Conservation (phyloP, 2,329 filamentous ascomycete species). For the Thelonectria olida region DNA sequence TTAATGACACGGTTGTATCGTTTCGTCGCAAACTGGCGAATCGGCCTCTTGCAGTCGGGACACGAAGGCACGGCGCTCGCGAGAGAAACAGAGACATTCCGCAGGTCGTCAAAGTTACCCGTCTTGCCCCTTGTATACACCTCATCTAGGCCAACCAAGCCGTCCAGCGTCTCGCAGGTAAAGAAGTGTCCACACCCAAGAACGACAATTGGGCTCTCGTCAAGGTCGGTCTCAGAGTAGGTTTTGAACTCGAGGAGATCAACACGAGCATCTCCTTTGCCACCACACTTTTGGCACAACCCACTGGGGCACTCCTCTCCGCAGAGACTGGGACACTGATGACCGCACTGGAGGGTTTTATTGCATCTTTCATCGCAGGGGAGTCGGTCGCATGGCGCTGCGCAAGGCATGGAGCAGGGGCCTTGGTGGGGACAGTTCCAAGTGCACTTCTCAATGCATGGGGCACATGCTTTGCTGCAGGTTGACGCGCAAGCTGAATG, state of each 20-base stretch:
- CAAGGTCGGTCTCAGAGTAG: slow-evolving; percentile 65
- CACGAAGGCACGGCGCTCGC: slow-evolving; percentile 57
- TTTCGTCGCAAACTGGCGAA: slow-evolving; percentile 59
- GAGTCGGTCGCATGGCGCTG: slow-evolving; percentile 70
- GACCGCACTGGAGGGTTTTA: slow-evolving; percentile 62
- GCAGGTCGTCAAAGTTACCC: slow-evolving; percentile 41
- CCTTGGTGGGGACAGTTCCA: slow-evolving; percentile 62
- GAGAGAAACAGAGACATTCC: slow-evolving; percentile 55
- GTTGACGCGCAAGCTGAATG: slow-evolving; percentile 61
- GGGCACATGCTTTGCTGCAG: slow-evolving; percentile 67
- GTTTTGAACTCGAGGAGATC: slow-evolving; percentile 63
- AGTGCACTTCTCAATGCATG: slow-evolving; percentile 64
- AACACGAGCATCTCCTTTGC: slow-evolving; percentile 52
- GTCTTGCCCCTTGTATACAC: slow-evolving; percentile 55
- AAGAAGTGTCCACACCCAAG: slow-evolving; percentile 70
- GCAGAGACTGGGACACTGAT: slow-evolving; percentile 70
- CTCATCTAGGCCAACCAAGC: slow-evolving; percentile 60
- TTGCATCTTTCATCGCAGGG: slow-evolving; percentile 72
- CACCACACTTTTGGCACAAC: slow-evolving; percentile 66
- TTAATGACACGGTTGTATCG: slow-evolving; percentile 70
- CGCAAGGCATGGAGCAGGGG: slow-evolving; percentile 63
- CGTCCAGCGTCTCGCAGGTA: slow-evolving; percentile 68
- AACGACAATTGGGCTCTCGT: slow-evolving; percentile 68
- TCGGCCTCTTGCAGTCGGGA: slow-evolving; percentile 64
- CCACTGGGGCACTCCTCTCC: slow-evolving; percentile 67